Evolutionary conservation across 345 rosid species (phyloP).

Genomic region (Linum lewisii): DNA sequence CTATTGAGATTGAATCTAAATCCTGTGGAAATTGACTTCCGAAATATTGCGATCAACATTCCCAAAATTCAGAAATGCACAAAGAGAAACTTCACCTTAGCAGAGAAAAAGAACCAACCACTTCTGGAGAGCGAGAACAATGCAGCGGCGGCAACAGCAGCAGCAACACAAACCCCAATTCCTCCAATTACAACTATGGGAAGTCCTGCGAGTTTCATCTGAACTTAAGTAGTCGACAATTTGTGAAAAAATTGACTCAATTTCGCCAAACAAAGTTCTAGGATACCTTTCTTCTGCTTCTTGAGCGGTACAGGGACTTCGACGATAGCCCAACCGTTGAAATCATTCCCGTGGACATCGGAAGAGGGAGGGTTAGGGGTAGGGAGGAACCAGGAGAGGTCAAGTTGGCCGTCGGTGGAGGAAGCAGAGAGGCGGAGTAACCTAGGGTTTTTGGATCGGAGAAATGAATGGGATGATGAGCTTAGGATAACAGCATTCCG

Average conservation of each 20-base stretch:
- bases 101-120: slow-evolving; percentile 22
- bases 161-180: slow-evolving; percentile 40
- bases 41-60: neutral
- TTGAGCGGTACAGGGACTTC: slow-evolving; percentile 23
- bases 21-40: slow-evolving; percentile 29
- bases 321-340: slow-evolving; percentile 55
- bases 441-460: slow-evolving; percentile 24
- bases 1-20: slow-evolving; percentile 28
- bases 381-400: slow-evolving; percentile 47
- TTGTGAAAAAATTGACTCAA: neutral
- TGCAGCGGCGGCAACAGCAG: slow-evolving; percentile 46
- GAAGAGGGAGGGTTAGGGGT: slow-evolving; percentile 17
- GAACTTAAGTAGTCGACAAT: neutral
- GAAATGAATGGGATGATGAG: slow-evolving; percentile 8
- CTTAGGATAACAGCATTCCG: slow-evolving; percentile 20
- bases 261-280: neutral
- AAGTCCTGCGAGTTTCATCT: slow-evolving; percentile 29
- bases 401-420: slow-evolving; percentile 18
- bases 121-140: slow-evolving; percentile 45
- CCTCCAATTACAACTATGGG: slow-evolving; percentile 32
- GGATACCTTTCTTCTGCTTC: slow-evolving; percentile 29
- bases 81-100: neutral
- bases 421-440: slow-evolving; percentile 37
- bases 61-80: neutral
- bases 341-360: slow-evolving; percentile 8